Evolutionary conservation across 371 early-diverging fungal genomes (phyloP), one percentile per base, ranked within the genome.

Genomic region (Dichotomocladium elegans): DNA sequence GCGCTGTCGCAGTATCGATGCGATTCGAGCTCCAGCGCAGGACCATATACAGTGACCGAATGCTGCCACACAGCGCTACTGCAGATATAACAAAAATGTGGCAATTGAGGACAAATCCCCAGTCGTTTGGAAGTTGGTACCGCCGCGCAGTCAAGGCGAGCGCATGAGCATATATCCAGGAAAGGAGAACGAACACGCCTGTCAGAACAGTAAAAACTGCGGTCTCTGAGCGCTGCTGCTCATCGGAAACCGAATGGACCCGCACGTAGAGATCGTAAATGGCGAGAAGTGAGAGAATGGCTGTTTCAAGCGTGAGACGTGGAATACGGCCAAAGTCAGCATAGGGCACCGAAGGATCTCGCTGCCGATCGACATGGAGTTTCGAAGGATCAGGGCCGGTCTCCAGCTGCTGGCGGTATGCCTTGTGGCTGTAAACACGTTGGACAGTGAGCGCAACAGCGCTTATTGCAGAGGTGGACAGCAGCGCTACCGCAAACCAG

Each of bases 51-150:
- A 48, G 26, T 4, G 4, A 4, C 35, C 63, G 61, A 1, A 60
- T 1, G 29, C 35, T 12, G 15, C n/a, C 28, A 12, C 30, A 22
- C 57, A 53, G 67, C 0, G 51, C 28, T 3, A 57, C 29, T 11
- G 41, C 41, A 34, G 63, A 75, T 30, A 70, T 51, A 10, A 66
- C 44, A 34, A 52, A 63, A 2, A 77, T 43, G 40, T 77, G 77
- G n/a, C 64, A 58, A 41, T 77, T 72, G 14, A 73, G 53, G 17
- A 63, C 52, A 52, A 58, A 73, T 3, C 73, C 73, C 73, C 70
- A 69, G 11, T 47, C 30, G 41, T 54, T 60, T 17, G 73, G 73
- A 2, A 69, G 26, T n/a, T 21, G 47, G 30, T 70, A 50, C 8
- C 59, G 55, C 27, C 48, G 51, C 9, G 70, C 54, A 4, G 61